These are phyloP conservation scores for Polychytrium aggregatum DNA, from an alignment of 192 early-diverging fungal species.

Conservation along the genomic window DNA sequence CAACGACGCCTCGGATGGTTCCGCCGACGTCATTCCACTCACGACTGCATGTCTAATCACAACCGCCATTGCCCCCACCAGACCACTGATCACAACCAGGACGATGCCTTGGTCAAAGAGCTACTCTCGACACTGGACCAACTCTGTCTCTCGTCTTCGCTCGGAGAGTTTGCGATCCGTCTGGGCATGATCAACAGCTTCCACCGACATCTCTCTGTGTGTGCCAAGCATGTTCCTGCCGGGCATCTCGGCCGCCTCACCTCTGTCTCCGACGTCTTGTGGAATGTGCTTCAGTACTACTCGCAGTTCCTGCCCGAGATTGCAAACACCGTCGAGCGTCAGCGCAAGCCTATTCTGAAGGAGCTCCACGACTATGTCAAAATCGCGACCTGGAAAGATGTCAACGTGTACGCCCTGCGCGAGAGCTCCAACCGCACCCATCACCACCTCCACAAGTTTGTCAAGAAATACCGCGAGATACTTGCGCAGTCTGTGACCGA, in stretches of 20 bases:
- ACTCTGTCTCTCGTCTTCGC: conserved; percentile 61
- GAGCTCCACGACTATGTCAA: conserved; percentile 88
- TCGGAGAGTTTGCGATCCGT: conserved; percentile 70
- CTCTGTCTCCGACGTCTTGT: conserved; percentile 33
- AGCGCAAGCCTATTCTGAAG: conserved; percentile 67
- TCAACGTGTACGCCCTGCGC: conserved; percentile 82
- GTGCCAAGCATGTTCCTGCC: conserved; percentile 8
- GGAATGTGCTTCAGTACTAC: conserved; percentile 75
- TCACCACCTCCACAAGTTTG: conserved; percentile 78
- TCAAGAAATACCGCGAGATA: conserved; percentile 72
- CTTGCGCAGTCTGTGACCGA: conserved; percentile 63
- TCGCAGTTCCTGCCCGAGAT: conserved; percentile 55
- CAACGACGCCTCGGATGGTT: no score
- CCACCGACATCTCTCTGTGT: conserved; percentile 33
- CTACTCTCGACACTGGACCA: conserved; percentile 63
- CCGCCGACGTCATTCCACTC: no score
- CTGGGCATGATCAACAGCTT: conserved; percentile 61
- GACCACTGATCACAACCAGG: background rate
- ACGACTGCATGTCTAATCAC: no score
- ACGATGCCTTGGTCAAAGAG: conserved; percentile 2
- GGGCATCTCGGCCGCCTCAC: background rate
- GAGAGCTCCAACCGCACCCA: conserved; percentile 88
- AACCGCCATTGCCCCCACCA: background rate
- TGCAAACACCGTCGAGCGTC: conserved; percentile 38
- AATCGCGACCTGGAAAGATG: conserved; percentile 95